Conservation (phyloP, 1,139 yeast species). For the Zygoascus sp. region DNA sequence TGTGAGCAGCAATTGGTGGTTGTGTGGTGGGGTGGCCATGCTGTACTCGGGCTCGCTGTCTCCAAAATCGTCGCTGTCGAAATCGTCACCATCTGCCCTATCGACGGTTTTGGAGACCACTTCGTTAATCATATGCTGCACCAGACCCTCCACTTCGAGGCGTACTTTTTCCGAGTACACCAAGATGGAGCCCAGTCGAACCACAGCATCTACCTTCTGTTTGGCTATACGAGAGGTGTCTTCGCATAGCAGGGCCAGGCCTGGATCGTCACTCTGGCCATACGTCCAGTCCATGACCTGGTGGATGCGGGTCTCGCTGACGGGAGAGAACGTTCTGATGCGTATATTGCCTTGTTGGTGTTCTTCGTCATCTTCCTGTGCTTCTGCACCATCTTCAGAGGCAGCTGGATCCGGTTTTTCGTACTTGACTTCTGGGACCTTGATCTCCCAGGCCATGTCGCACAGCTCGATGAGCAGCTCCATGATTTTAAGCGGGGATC, state of each 20-base stretch:
- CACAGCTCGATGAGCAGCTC: constrained; percentile 63
- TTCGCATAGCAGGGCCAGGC: constrained; percentile 55
- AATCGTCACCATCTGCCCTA: constrained; percentile 29
- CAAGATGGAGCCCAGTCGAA: constrained; percentile 69
- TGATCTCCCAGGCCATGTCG: constrained; percentile 70
- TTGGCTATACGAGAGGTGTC: constrained; percentile 63
- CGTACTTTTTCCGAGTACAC: constrained; percentile 78
- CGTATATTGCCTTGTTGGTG: constrained; percentile 22
- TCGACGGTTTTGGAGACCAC: constrained; percentile 54
- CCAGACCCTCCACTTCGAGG: constrained; percentile 72
- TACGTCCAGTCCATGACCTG: constrained; percentile 51
- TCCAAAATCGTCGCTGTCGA: constrained; percentile 4
- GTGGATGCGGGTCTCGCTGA: constrained; percentile 60
- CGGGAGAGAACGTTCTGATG: constrained; percentile 50
- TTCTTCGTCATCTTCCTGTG: constrained; percentile 22
- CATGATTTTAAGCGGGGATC: constrained; percentile 66
- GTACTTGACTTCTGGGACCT: constrained; percentile 43
- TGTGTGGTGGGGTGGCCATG: not conserved
- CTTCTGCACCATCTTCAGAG: constrained; percentile 8
- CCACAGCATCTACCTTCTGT: constrained; percentile 69
- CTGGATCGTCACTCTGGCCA: constrained; percentile 48
- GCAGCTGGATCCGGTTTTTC: constrained; percentile 17
- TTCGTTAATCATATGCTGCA: constrained; percentile 59
- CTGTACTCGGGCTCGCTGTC: not conserved
- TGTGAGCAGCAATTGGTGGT: not conserved